Evolutionary conservation across 2,329 filamentous ascomycete genomes (phyloP), one percentile per base, ranked within the genome.

Genomic region (Beauveria varroae): DNA sequence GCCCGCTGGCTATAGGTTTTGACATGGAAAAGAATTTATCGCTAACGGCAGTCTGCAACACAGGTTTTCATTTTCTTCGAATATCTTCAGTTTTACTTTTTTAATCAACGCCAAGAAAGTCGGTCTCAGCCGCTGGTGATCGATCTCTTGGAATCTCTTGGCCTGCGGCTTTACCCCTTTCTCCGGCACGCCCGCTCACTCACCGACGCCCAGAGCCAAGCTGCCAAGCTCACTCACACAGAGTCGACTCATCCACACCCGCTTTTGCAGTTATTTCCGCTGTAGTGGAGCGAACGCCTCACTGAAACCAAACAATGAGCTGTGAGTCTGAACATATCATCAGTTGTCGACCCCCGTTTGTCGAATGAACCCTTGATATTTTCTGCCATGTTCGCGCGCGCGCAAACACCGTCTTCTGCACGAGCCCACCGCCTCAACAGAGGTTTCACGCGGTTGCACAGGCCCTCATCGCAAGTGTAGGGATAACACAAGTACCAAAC

Each of bases 131-230:
- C 30, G 34, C 16, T 6, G 44, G 20, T 28, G 46, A 41, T 49
- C 50, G 57, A 60, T 60, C 50, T 60, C 50, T 60, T 59, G 57
- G 40, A 59, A 43, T 40, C 53, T 54, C 57, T 60, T 60, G 57
- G 57, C 57, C 26, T 12, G 14, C 40, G 37, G 8, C 26, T n/a
- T 14, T 44, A 34, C 37, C 49, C 37, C 37, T 49, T 24, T 52
- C 12, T 8, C 28, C 34, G 14, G 44, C n/a, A n/a, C 37, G 5
- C 26, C 44, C 56, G 26, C 57, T 53, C 37, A 59, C 37, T 30
- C 41, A 49, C 41, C 16, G 41, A 43, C 18, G 18, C 16, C 34
- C 14, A 30, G 20, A 57, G 10, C 5, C 57, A 24, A 20, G 30
- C 46, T 37, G 10, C 5, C 57, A 24, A 20, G 30, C 46, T 34